These are phyloP conservation scores for Geranium rotundifolium DNA, from an alignment of 345 rosid genomes.

Conservation along the genomic window DNA sequence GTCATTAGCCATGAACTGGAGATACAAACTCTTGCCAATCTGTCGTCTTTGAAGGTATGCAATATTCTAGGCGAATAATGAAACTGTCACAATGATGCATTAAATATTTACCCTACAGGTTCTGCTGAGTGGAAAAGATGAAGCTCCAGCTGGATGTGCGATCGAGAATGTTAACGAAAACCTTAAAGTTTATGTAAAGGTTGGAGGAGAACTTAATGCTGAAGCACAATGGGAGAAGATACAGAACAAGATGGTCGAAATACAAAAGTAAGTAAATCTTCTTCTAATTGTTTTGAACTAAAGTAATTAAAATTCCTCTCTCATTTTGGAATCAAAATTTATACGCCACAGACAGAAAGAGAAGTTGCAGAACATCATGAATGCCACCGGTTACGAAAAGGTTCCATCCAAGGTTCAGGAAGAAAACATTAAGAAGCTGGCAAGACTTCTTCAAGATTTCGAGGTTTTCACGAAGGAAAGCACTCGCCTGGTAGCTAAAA, in stretches of 20 bases:
- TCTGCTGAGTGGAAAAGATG: conserved; percentile 47
- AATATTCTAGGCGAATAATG: too few species aligned
- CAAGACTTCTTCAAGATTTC: conserved; percentile 48
- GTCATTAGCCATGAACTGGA: conserved; percentile 55
- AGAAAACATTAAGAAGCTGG: conserved; percentile 42
- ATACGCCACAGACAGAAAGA: conserved; percentile 53
- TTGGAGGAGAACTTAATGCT: conserved; percentile 47
- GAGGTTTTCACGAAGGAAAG: conserved; percentile 56
- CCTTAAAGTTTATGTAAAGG: conserved; percentile 71
- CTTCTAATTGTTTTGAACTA: too few species aligned
- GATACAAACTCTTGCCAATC: conserved; percentile 66
- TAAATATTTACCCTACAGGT: conserved; percentile 30
- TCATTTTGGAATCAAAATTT: not conserved
- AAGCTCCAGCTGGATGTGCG: conserved; percentile 60
- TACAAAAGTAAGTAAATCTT: conserved; percentile 40
- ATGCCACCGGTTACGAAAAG: conserved; percentile 56
- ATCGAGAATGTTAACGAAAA: conserved; percentile 77
- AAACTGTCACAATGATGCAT: too few species aligned
- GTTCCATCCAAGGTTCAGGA: conserved; percentile 59
- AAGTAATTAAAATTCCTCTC: not conserved
- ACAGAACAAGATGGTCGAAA: conserved; percentile 52
- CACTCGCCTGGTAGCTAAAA: conserved; percentile 35
- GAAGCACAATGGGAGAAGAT: conserved; percentile 63
- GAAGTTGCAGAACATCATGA: conserved; percentile 61
- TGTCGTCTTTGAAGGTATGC: conserved; percentile 60